These are phyloP conservation scores for Iris pallida DNA, from an alignment of 116 monocot species.

Conservation along the genomic window DNA sequence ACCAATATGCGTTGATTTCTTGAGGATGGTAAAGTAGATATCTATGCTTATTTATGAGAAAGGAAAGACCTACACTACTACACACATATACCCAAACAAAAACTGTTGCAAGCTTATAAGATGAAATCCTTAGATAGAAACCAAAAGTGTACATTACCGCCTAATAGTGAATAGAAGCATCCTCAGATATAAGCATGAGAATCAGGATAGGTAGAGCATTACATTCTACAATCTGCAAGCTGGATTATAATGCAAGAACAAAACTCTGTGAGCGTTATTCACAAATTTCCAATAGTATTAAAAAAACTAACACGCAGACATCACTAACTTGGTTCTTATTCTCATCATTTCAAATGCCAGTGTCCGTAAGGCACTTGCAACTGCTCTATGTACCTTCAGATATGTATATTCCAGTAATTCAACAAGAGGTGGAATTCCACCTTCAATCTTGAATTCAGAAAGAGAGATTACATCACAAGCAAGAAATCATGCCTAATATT, in stretches of 20 bases:
- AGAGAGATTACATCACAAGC: no score
- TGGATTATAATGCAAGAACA: no score
- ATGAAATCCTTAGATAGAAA: no score
- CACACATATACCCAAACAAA: no score
- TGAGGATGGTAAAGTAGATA: no score
- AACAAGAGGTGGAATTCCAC: slow-evolving; percentile 90
- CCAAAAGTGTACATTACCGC: slow-evolving; percentile 69
- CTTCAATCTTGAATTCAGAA: slow-evolving; percentile 77
- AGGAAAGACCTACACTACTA: no score
- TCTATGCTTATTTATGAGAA: no score
- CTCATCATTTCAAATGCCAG: slow-evolving; percentile 91
- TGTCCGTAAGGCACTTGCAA: slow-evolving; percentile 84
- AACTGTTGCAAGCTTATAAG: no score
- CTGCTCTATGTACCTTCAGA: slow-evolving; percentile 81
- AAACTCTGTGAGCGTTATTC: no score
- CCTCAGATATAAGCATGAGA: slow-evolving; percentile 81
- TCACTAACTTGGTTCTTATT: slow-evolving; percentile 71
- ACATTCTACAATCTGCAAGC: slow-evolving; percentile 81
- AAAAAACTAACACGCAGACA: no score
- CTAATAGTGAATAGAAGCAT: slow-evolving; percentile 85
- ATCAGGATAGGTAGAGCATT: slow-evolving; percentile 85
- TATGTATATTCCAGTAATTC: slow-evolving; percentile 67
- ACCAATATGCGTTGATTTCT: no score
- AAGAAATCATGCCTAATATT: no score
- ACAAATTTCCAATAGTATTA: not conserved